Evolutionary conservation across 192 early-diverging fungal species (phyloP).

Genomic region (Coemansia sp.): DNA sequence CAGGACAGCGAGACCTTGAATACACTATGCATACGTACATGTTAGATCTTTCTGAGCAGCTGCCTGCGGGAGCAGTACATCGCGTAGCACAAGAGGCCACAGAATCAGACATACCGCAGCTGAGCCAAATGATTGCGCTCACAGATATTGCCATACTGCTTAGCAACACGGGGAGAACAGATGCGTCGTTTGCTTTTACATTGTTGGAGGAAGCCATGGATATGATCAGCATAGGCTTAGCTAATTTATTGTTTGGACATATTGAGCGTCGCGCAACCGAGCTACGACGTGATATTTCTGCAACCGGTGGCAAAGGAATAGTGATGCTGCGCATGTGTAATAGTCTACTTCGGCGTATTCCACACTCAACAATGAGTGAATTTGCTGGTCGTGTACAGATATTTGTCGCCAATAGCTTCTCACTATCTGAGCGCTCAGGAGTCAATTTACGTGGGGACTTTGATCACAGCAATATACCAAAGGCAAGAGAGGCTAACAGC

Average conservation of each 20-base stretch:
- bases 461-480: slow-evolving; percentile 67
- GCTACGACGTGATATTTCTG: slow-evolving; percentile 62
- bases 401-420: slow-evolving; percentile 80
- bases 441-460: slow-evolving; percentile 90
- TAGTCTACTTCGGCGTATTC: slow-evolving; percentile 83
- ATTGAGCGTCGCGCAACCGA: slow-evolving; percentile 33
- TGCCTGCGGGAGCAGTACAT: slow-evolving; percentile 9
- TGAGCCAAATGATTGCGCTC: slow-evolving; percentile 11
- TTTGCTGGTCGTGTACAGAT: slow-evolving; percentile 86
- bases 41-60: slow-evolving; percentile 24
- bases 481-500: slow-evolving; percentile 10
- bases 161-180: slow-evolving; percentile 21
- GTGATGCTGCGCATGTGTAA: slow-evolving; percentile 84
- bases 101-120: neutral
- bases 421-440: slow-evolving; percentile 84
- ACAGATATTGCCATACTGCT: slow-evolving; percentile 33
- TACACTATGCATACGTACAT: slow-evolving; percentile 30
- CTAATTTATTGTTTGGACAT: slow-evolving; percentile 33
- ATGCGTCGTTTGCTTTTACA: slow-evolving; percentile 34
- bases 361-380: slow-evolving; percentile 75
- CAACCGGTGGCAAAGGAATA: slow-evolving; percentile 79
- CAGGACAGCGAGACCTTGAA: slow-evolving; percentile 23
- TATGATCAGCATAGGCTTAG: slow-evolving; percentile 23
- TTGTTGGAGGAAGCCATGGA: slow-evolving; percentile 49
- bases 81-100: neutral